Base-by-base conservation (phyloP, 1,284 basidiomycete species). In the Malassezia restricta region DNA sequence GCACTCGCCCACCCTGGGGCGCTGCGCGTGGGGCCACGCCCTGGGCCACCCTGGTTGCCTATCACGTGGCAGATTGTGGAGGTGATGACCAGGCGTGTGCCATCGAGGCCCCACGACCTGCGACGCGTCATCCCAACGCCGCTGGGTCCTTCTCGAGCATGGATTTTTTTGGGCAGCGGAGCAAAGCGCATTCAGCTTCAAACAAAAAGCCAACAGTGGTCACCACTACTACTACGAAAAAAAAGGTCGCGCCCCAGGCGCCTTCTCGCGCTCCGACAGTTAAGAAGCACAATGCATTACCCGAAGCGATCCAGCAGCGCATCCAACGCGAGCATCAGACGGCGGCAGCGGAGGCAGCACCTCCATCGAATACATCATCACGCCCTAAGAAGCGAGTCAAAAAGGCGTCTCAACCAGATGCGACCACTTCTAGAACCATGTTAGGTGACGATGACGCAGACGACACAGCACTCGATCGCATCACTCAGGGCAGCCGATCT, bases 101-200 rank as follows among this genome's bases (percentile, higher is more conserved):
- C 4, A 24, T 24, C n/a, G n/a, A n/a, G n/a, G n/a, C n/a, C n/a
- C n/a, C n/a, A n/a, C n/a, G n/a, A n/a, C n/a, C n/a, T n/a, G n/a
- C n/a, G n/a, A n/a, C n/a, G n/a, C 20, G 20, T 24, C 20, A 24
- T 24, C 4, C 20, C 20, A 24, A 24, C 20, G 20, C 20, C 20
- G 20, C 20, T 24, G 20, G 20, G 20, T 24, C 20, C 20, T 24
- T 4, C 20, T 24, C 20, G 20, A 4, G 17, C 14, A 54, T 54
- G 52, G 52, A 54, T 41, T 54, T 54, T 31, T 54, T 54, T 28
- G 47, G 52, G n/a, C 44, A 47, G 44, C 44, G 44, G 24, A 24
- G 32, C 33, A 35, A 35, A 15, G 11, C 33, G 33, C 15, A 24
- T 24, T 24, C 20, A 24, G 20, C 20, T 2, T 4, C 20, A 24